Percentiles rank a stretch among this genome's conserved stretches.
These are phyloP conservation scores for Oenanthe javanica DNA, from an alignment of 140 eudicot genomes.

Conservation along the genomic window DNA sequence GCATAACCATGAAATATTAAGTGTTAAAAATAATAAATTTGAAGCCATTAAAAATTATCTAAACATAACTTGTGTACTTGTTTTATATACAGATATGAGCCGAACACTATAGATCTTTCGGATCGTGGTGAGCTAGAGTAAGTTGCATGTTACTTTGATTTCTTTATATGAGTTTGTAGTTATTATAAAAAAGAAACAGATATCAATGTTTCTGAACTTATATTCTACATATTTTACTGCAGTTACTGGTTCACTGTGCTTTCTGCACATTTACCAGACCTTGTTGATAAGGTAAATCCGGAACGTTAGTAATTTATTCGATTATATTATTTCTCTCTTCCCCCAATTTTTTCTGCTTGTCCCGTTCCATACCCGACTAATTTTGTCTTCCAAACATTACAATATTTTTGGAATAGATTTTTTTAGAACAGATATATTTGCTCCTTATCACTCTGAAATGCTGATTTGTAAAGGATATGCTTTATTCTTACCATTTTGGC, in stretches of 20 bases:
- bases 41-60: neutral
- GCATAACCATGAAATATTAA: neutral
- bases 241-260: constrained; percentile 96
- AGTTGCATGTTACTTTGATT: constrained; percentile 23
- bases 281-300: constrained; percentile 72
- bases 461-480: neutral
- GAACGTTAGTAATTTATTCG: neutral
- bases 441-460: neutral
- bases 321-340: neutral
- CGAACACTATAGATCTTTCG: constrained; percentile 89
- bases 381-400: neutral
- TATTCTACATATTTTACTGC: constrained; percentile 19
- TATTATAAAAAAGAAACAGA: neutral
- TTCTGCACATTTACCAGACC: constrained; percentile 83
- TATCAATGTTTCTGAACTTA: neutral
- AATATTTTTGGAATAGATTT: neutral
- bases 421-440: neutral
- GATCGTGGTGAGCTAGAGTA: constrained; percentile 91
- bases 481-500: neutral
- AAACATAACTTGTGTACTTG: neutral
- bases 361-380: neutral
- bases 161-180: neutral
- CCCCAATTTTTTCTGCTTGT: neutral
- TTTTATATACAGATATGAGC: constrained; percentile 70
- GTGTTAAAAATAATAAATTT: neutral